Evolutionary conservation across 176 grass and related monocot species (phyloP).

Genomic region (Cocos nucifera): DNA sequence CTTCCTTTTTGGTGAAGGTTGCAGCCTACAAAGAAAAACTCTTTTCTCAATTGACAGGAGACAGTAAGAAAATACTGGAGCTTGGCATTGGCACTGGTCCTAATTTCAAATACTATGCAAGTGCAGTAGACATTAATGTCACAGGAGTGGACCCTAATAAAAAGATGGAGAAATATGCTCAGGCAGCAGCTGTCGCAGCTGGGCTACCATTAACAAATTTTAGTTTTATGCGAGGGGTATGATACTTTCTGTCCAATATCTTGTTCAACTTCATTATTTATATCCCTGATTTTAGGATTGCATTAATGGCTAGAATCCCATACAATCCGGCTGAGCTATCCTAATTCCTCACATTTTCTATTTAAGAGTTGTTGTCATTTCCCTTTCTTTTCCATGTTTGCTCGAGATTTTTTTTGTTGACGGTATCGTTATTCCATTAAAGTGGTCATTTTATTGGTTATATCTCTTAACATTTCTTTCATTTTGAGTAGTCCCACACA

Average conservation of each 20-base stretch:
- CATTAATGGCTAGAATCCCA: too few species aligned
- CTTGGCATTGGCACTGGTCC: constrained; percentile 74
- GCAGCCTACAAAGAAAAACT: constrained; percentile 64
- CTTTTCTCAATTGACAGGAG: constrained; percentile 37
- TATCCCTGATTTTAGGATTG: too few species aligned
- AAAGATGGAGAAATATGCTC: constrained; percentile 80
- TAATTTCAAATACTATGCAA: constrained; percentile 79
- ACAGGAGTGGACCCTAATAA: constrained; percentile 77
- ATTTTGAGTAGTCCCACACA: too few species aligned
- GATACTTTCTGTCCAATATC: neutral
- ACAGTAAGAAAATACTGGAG: constrained; percentile 50
- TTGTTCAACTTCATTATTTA: too few species aligned
- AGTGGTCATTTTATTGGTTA: too few species aligned
- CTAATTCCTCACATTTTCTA: too few species aligned
- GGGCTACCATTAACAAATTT: constrained; percentile 48
- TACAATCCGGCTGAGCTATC: too few species aligned
- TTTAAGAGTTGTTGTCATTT: too few species aligned
- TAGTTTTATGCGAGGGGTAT: constrained; percentile 69
- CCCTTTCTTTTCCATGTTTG: too few species aligned
- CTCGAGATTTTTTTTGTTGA: too few species aligned
- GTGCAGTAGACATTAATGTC: constrained; percentile 20
- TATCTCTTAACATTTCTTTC: too few species aligned
- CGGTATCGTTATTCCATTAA: too few species aligned
- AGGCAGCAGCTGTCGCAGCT: constrained; percentile 39
- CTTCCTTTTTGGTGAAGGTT: constrained; percentile 29